phyloP scores from a whole-genome alignment of 495 filamentous ascomycete species.

The Neurospora pannonica region DNA sequence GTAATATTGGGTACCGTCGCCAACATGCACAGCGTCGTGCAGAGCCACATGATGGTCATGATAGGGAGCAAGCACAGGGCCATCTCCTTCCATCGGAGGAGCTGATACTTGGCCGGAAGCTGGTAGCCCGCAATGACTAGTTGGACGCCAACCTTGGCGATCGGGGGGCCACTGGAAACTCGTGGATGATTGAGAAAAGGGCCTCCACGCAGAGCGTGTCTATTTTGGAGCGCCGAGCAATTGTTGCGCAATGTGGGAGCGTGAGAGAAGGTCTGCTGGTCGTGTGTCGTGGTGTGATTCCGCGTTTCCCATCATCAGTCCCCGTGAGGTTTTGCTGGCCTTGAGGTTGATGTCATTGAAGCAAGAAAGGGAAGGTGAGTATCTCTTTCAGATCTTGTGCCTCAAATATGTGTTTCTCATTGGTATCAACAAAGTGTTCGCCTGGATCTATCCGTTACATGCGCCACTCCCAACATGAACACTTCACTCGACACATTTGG shows the following conservation, averaged over 20 bases:
- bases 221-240: not conserved
- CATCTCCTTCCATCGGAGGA: constrained; percentile 63
- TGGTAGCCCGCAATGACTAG: constrained; percentile 77
- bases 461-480: not conserved
- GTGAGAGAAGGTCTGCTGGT: not conserved
- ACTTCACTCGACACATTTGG: not conserved
- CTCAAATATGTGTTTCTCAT: not conserved
- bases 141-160: constrained; percentile 33
- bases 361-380: not conserved
- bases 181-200: not conserved
- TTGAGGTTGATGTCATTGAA: not conserved
- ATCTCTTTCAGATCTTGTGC: not conserved
- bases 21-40: constrained; percentile 62
- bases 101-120: constrained; percentile 72
- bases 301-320: not conserved
- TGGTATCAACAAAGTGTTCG: not conserved
- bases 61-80: constrained; percentile 69
- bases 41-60: constrained; percentile 84
- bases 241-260: not conserved
- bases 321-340: not conserved
- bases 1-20: constrained; percentile 50
- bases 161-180: not conserved
- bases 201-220: not conserved
- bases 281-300: not conserved
- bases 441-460: not conserved